phyloP scores from a whole-genome alignment of 163 green algal genomes.

The Volvox carteri region DNA sequence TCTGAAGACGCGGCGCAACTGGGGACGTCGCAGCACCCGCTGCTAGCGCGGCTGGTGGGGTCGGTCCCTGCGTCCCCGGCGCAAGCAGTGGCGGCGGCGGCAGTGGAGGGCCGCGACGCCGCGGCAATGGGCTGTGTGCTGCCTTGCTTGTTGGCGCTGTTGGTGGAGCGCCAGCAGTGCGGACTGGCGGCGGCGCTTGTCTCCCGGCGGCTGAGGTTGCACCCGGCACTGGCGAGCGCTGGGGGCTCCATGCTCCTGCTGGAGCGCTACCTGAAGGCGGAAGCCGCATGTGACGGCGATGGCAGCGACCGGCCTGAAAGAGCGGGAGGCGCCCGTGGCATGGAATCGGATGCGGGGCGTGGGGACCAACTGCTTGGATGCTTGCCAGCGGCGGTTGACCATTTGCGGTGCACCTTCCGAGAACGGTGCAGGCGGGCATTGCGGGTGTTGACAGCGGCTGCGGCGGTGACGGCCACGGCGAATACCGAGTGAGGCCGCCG shows the following conservation, averaged over 20 bases:
- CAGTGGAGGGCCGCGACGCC: not conserved
- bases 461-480: too few species aligned
- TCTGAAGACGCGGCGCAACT: not conserved
- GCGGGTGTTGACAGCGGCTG: not conserved
- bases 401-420: not conserved
- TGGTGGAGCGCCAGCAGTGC: not conserved
- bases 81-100: not conserved
- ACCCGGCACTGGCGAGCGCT: not conserved
- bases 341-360: not conserved
- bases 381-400: not conserved
- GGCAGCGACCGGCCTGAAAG: not conserved
- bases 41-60: not conserved
- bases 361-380: not conserved
- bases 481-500: too few species aligned
- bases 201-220: conserved; percentile 14
- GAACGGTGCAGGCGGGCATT: conserved; percentile 9
- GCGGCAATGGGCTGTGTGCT: not conserved
- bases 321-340: not conserved
- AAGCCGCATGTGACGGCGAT: not conserved
- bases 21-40: not conserved
- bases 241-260: not conserved
- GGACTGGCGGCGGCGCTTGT: conserved; percentile 28
- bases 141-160: not conserved
- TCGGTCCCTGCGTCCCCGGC: not conserved
- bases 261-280: conserved; percentile 31